Evolutionary conservation across 2,329 filamentous ascomycete genomes (phyloP).

Genomic region (Seiridium cupressi): DNA sequence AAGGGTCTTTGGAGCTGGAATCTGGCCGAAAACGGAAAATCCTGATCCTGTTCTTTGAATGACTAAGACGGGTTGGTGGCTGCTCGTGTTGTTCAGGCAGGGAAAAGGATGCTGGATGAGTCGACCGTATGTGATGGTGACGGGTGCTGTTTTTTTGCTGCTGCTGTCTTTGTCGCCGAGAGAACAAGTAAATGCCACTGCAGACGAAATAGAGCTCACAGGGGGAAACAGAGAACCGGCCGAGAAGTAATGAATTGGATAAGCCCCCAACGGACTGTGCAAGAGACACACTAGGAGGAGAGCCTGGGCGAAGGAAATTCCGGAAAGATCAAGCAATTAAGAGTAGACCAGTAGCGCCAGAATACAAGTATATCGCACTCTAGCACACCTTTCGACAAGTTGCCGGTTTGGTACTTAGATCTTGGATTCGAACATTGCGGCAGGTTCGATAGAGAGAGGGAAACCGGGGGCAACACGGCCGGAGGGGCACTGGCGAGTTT

Average conservation of each 20-base stretch:
- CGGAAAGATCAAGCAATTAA: conserved; percentile 18
- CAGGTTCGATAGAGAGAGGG: conserved; percentile 45
- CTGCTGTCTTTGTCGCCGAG: conserved; percentile 32
- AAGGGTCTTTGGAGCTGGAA: conserved; percentile 4
- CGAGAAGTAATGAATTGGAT: conserved; percentile 10
- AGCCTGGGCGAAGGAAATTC: conserved; percentile 6
- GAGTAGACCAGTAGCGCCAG: background rate
- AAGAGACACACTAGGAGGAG: conserved; percentile 13
- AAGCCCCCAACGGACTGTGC: conserved; percentile 9
- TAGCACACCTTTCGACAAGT: conserved; percentile 46
- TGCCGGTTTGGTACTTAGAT: conserved; percentile 47
- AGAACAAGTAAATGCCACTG: conserved; percentile 53
- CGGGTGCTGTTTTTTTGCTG: background rate
- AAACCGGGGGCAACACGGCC: conserved; percentile 25
- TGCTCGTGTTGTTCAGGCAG: background rate
- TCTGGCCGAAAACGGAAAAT: conserved; percentile 12
- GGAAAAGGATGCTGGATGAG: background rate
- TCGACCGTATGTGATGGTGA: background rate
- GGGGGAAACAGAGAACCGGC: conserved; percentile 11
- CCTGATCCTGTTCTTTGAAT: background rate
- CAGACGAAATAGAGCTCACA: conserved; percentile 24
- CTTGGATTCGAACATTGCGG: conserved; percentile 53
- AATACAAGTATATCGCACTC: conserved; percentile 27
- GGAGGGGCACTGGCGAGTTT: conserved; percentile 31
- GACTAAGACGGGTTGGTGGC: conserved; percentile 13